Evolutionary conservation across 1,139 yeast species (phyloP).

Genomic region (Nakaseomyces nivariensis): DNA sequence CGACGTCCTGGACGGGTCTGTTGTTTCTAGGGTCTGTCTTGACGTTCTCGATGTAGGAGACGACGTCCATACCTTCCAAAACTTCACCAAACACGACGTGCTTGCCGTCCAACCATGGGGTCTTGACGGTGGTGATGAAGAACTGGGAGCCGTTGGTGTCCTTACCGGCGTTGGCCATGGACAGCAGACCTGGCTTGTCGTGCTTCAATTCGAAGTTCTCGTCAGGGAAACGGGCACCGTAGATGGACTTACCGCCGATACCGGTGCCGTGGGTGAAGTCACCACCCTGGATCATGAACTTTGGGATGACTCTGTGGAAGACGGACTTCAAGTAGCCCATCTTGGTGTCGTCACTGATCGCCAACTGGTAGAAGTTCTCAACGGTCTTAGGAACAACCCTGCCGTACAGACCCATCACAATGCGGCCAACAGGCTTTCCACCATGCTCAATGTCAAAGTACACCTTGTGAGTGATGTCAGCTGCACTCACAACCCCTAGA

Average conservation of each 20-base stretch:
- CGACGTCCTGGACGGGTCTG: conserved; percentile 44
- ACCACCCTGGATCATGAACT: conserved; percentile 80
- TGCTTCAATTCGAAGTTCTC: conserved; percentile 60
- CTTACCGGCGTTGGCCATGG: conserved; percentile 77
- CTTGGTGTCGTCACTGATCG: conserved; percentile 39
- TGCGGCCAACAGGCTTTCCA: conserved; percentile 48
- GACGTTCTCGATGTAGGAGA: conserved; percentile 43
- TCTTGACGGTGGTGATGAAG: conserved; percentile 56
- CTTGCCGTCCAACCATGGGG: conserved; percentile 54
- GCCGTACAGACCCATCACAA: conserved; percentile 64
- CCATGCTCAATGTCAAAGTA: conserved; percentile 53
- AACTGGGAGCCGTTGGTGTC: conserved; percentile 77
- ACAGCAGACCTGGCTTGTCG: conserved; percentile 56
- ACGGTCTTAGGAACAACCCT: conserved; percentile 66
- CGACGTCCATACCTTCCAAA: conserved; percentile 55
- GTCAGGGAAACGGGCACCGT: conserved; percentile 59
- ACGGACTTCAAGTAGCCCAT: conserved; percentile 48
- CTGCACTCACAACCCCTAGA: conserved; percentile 4
- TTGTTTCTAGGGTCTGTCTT: conserved; percentile 32
- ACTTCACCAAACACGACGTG: conserved; percentile 84
- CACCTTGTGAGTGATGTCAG: conserved; percentile 49
- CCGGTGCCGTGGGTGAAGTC: conserved; percentile 63
- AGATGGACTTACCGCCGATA: conserved; percentile 67
- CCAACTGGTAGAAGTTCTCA: conserved; percentile 56
- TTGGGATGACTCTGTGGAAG: conserved; percentile 69